These are phyloP conservation scores for Articulospora tetracladia DNA, from an alignment of 495 filamentous ascomycete genomes.

Conservation along the genomic window DNA sequence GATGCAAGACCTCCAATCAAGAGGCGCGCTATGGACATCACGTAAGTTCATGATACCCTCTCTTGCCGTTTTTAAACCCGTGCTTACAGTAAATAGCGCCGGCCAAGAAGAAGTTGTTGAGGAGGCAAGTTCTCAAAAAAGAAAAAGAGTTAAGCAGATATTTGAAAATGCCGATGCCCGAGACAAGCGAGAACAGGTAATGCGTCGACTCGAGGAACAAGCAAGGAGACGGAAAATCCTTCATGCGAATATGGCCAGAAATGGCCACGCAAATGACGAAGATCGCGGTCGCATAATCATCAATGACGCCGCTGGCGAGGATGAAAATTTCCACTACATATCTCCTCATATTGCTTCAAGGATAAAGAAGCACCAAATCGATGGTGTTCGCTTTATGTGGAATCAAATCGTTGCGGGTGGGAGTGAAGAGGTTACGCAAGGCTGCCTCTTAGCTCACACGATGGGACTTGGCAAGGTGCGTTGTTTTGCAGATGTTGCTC, in stretches of 20 bases:
- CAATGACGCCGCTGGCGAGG: constrained; percentile 62
- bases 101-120: constrained; percentile 7
- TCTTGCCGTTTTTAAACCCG: not conserved
- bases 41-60: not conserved
- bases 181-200: constrained; percentile 41
- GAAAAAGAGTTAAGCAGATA: constrained; percentile 43
- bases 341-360: constrained; percentile 40
- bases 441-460: constrained; percentile 83
- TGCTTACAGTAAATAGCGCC: not conserved
- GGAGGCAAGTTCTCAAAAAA: constrained; percentile 25
- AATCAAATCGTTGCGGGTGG: constrained; percentile 53
- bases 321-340: constrained; percentile 48
- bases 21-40: constrained; percentile 1
- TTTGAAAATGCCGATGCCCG: constrained; percentile 41
- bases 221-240: constrained; percentile 46
- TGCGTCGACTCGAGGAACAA: constrained; percentile 40
- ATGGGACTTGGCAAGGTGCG: constrained; percentile 81
- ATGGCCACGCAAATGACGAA: constrained; percentile 38
- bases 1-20: constrained; percentile 8
- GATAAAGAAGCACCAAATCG: constrained; percentile 55
- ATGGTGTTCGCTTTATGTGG: constrained; percentile 88
- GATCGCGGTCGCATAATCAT: constrained; percentile 50
- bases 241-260: constrained; percentile 33
- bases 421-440: constrained; percentile 41
- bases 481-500: no score